A percentile compares a stretch with the other conserved stretches of the same genome.
Conservation (phyloP, 163 green algal genomes). For the Smithsoniella earleae region DNA sequence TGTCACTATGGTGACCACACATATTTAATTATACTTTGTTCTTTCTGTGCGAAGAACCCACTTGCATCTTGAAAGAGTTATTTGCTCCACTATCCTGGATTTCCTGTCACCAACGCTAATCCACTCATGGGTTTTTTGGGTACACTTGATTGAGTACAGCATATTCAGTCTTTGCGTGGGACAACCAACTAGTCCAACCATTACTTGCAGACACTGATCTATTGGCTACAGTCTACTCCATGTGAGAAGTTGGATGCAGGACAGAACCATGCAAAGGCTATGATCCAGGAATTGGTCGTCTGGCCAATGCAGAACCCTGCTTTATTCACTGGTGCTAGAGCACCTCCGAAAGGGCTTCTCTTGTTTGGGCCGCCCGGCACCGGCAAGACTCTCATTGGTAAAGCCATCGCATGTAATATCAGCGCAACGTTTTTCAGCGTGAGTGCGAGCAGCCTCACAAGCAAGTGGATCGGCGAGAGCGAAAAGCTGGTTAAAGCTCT, state of each 20-base stretch:
- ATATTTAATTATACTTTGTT: too few species aligned
- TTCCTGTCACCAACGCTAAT: too few species aligned
- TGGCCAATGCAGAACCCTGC: constrained; percentile 94
- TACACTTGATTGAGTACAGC: not conserved
- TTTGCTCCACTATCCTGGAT: too few species aligned
- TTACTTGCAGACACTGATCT: not conserved
- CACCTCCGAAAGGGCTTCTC: constrained; percentile 83
- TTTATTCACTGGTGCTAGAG: constrained; percentile 83
- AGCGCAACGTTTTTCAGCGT: constrained; percentile 96
- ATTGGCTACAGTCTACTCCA: not conserved
- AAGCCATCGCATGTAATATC: constrained; percentile 87
- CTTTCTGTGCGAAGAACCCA: too few species aligned
- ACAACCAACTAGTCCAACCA: constrained; percentile 32
- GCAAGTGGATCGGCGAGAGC: constrained; percentile 98
- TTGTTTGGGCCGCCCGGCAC: constrained; percentile 85
- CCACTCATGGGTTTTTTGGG: too few species aligned
- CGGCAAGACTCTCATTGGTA: constrained; percentile 94
- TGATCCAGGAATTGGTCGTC: constrained; percentile 94
- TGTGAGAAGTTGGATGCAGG: constrained; percentile 22
- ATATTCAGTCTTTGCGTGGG: not conserved
- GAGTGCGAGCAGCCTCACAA: constrained; percentile 84
- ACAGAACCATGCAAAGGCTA: constrained; percentile 66
- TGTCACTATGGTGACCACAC: too few species aligned
- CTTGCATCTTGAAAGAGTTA: too few species aligned
- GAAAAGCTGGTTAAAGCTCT: constrained; percentile 91